Conservation (phyloP, 768 basidiomycete genomes). For the Mycena galopus region DNA sequence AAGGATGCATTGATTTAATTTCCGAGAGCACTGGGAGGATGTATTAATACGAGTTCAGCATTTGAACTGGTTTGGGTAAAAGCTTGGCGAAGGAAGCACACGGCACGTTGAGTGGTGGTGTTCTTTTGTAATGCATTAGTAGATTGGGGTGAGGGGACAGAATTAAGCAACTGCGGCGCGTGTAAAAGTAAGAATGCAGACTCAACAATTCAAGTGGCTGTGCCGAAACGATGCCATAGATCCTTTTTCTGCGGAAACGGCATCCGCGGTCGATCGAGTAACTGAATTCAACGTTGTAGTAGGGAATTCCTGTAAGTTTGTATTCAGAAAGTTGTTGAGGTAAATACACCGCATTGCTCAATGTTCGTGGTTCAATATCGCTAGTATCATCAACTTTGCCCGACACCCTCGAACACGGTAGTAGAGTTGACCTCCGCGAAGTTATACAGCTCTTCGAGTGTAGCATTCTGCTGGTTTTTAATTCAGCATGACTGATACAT, state of each 20-base stretch:
- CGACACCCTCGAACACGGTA: constrained; percentile 56
- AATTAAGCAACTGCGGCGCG: not conserved
- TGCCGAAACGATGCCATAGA: too few relatives aligned
- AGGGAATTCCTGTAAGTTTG: too few relatives aligned
- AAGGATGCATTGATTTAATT: constrained; percentile 29
- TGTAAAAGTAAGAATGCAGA: not conserved
- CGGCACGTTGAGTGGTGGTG: not conserved
- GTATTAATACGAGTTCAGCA: constrained; percentile 3
- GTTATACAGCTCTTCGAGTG: constrained; percentile 63
- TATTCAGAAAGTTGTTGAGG: too few relatives aligned
- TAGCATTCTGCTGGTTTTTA: constrained; percentile 51
- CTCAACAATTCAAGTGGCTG: constrained; percentile 41
- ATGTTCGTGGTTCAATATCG: constrained; percentile 10
- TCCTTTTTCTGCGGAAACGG: too few relatives aligned
- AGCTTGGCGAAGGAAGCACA: not conserved
- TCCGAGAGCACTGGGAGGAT: constrained; percentile 4
- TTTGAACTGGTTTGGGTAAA: constrained; percentile 16
- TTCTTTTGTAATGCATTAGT: constrained; percentile 62
- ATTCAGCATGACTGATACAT: too few relatives aligned
- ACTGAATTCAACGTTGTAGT: too few relatives aligned
- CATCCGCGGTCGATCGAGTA: too few relatives aligned
- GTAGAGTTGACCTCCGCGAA: constrained; percentile 63
- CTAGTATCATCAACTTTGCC: constrained; percentile 41
- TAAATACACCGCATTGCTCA: too few relatives aligned
- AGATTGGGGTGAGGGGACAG: not conserved